These are phyloP conservation scores for Talaromyces sp. DNA, from an alignment of 2,329 filamentous ascomycete genomes.

Conservation along the genomic window DNA sequence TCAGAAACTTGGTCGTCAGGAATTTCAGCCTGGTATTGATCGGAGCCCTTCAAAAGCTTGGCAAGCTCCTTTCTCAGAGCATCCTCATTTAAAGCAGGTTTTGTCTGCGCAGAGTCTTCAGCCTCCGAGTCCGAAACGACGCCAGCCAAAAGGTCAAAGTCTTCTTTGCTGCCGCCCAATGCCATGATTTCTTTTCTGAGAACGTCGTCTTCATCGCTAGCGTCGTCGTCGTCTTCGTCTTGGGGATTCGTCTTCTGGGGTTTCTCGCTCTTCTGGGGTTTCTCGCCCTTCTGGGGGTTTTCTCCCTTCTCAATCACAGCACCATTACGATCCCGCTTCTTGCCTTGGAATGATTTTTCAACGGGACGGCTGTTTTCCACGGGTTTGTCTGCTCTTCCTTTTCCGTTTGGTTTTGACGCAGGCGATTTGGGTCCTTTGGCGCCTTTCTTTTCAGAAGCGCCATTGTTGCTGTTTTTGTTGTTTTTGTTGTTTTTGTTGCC, in stretches of 20 bases:
- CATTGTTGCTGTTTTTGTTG: conserved; percentile 25
- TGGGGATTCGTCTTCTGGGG: conserved; percentile 12
- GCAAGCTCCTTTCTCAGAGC: conserved; percentile 38
- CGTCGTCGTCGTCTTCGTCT: conserved; percentile 8
- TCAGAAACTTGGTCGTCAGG: conserved; percentile 30
- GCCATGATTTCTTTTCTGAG: conserved; percentile 42
- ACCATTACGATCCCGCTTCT: conserved; percentile 45
- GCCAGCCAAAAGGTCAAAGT: conserved; percentile 42
- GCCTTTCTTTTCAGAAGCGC: conserved; percentile 11
- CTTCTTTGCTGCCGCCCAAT: conserved; percentile 47
- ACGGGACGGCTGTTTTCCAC: neutral
- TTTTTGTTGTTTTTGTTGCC: conserved; percentile 20
- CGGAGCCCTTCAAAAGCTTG: conserved; percentile 31
- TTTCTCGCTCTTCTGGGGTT: conserved; percentile 17
- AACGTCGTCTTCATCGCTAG: conserved; percentile 22
- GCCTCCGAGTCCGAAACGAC: conserved; percentile 44
- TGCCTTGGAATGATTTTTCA: conserved; percentile 27
- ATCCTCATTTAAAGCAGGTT: conserved; percentile 26
- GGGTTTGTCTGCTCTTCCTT: conserved; percentile 13
- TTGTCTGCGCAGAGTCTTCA: conserved; percentile 29
- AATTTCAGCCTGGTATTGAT: conserved; percentile 19
- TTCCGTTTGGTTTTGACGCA: neutral
- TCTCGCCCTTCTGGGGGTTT: no score
- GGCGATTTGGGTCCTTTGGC: neutral
- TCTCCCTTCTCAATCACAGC: conserved; percentile 34